Conservation (phyloP, 139 green algal species). For the Spirogloea muscicola region DNA sequence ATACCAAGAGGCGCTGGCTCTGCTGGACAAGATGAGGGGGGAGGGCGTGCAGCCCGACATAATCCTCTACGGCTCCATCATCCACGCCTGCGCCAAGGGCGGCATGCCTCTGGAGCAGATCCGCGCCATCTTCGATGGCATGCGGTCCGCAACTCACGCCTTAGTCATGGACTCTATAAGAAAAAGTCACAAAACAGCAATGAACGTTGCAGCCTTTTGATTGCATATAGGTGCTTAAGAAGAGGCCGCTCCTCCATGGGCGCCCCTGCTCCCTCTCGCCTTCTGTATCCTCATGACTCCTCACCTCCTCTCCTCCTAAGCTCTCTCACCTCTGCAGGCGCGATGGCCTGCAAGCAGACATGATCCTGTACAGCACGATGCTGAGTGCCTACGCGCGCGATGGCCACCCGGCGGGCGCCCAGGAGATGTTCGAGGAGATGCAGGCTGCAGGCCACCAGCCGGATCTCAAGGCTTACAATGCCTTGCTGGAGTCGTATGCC, state of each 20-base stretch:
- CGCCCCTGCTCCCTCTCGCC: no score
- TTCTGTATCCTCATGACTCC: no score
- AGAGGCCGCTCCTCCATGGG: no score
- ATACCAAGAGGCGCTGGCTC: neutral
- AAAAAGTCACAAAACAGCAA: no score
- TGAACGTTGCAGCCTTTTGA: no score
- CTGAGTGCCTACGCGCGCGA: neutral
- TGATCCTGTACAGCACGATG: neutral
- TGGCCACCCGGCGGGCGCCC: neutral
- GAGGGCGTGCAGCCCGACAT: neutral
- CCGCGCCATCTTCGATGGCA: neutral
- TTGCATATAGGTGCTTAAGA: no score
- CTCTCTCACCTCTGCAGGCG: no score
- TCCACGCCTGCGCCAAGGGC: conserved; percentile 2
- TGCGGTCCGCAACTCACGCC: neutral
- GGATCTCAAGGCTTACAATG: neutral
- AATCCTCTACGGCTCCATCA: neutral
- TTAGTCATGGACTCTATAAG: neutral
- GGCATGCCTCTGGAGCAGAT: neutral
- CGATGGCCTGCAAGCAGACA: no score
- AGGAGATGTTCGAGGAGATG: conserved; percentile 5
- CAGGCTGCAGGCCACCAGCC: neutral
- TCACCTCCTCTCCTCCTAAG: no score
- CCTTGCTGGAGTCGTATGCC: neutral
- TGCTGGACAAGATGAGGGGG: conserved; percentile 7